phyloP scores from a whole-genome alignment of 768 basidiomycete species.

The Macrolepiota dolichaula region DNA sequence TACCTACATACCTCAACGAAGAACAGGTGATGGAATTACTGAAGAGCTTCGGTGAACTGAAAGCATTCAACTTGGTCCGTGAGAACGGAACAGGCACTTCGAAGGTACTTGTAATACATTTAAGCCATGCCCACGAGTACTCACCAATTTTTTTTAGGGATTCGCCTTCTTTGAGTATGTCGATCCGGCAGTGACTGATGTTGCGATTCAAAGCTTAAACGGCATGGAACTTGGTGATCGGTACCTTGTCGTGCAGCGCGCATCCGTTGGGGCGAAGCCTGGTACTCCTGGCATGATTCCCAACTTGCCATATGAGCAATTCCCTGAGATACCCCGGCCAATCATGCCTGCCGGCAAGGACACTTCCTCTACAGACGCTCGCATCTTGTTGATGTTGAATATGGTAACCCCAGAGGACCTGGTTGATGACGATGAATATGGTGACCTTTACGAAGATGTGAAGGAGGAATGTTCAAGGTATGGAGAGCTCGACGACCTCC shows the following conservation, averaged over 20 bases:
- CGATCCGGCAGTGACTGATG: constrained; percentile 83
- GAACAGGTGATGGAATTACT: constrained; percentile 98
- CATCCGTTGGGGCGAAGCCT: constrained; percentile 88
- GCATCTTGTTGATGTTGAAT: constrained; percentile 96
- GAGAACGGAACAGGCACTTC: constrained; percentile 87
- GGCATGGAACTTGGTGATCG: constrained; percentile 98
- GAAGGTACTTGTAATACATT: constrained; percentile 52
- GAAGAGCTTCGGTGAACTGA: constrained; percentile 96
- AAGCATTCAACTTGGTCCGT: constrained; percentile 96
- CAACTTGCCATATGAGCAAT: constrained; percentile 74
- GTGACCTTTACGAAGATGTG: constrained; percentile 92
- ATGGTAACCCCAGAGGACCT: constrained; percentile 97
- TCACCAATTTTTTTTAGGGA: constrained; percentile 53
- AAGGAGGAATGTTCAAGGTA: constrained; percentile 85
- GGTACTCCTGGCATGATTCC: constrained; percentile 61
- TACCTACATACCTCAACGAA: constrained; percentile 94
- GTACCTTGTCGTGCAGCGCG: constrained; percentile 93
- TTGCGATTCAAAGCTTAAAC: constrained; percentile 93
- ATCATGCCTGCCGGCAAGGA: constrained; percentile 82
- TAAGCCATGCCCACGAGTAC: not conserved
- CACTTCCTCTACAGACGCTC: constrained; percentile 51
- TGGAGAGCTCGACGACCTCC: constrained; percentile 79
- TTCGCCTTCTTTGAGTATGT: constrained; percentile 99
- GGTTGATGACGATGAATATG: constrained; percentile 85
- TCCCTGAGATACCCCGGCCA: constrained; percentile 81